Evolutionary conservation across 148 eudicot species (phyloP), one percentile per base, ranked within the genome.

Genomic region (Persicaria tinctoria): DNA sequence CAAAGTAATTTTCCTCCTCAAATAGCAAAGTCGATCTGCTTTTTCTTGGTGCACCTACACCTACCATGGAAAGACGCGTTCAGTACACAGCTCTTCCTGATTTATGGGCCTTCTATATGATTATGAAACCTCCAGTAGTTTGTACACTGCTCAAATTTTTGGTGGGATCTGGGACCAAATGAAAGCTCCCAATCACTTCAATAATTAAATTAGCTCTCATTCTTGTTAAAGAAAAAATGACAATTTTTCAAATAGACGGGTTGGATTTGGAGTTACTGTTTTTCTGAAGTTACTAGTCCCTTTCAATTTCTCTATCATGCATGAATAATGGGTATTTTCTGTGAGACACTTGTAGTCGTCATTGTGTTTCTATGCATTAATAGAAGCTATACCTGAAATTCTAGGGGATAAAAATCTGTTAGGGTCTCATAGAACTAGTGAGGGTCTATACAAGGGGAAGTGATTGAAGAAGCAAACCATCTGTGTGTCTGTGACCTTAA

Each of bases 11-110:
- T 41, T 4, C 10, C 27, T 32, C 5, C 8, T 64, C 14, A 4
- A 32, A 64, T 38, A 12, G 4, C 27, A 5, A 12, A 64, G 7
- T 64, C 27, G 27, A 23, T 23, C 2, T 11, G 6, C 1, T 32
- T 20, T 63, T 64, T 64, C 70, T 64, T 64, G 70, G 47, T 64
- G 7, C 46, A 64, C 70, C 41, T 64, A 64, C 41, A 64, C 70
- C 41, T 64, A 64, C 41, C 70, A 38, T 38, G 7, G 70, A 64
- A 41, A 32, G 70, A 64, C 20, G 8, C 14, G 2, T 27, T 62
- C 68, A 32, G 41, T 32, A 32, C 41, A 32, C 6, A 27, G 23
- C 23, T 17, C 11, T 10, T 18, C 23, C 56, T 57, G 63, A n/a
- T 57, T 7, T 57, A n/a, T 57, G 63, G 17, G 63, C 17, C 7